A percentile compares a stretch with the other conserved stretches of the same genome.
Conservation (phyloP, 768 basidiomycete genomes). For the Serendipita indica region DNA sequence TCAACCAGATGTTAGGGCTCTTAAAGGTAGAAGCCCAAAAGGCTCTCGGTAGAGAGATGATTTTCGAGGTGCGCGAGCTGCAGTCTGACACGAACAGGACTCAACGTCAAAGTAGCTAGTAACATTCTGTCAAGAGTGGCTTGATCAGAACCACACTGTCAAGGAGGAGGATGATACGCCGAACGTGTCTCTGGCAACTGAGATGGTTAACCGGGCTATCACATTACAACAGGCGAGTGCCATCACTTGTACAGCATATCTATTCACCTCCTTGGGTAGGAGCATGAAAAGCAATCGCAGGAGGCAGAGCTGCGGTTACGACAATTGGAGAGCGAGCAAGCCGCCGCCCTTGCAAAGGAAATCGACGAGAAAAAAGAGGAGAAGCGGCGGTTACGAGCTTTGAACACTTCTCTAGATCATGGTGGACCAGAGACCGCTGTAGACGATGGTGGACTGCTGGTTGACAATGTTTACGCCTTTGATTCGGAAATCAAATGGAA, state of each 20-base stretch:
- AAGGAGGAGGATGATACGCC: constrained; percentile 40
- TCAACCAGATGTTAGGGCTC: constrained; percentile 39
- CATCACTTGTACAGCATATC: constrained; percentile 8
- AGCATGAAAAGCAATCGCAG: constrained; percentile 37
- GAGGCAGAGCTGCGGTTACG: constrained; percentile 33
- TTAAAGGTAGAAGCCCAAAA: constrained; percentile 54
- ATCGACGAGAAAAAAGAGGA: constrained; percentile 52
- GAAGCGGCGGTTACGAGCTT: constrained; percentile 26
- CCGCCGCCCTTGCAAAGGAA: constrained; percentile 38
- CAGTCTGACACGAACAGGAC: background rate
- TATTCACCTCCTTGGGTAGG: constrained; percentile 24
- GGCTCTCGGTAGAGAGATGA: constrained; percentile 55
- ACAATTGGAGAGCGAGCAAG: constrained; percentile 32
- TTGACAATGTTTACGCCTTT: constrained; percentile 24
- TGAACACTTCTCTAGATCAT: constrained; percentile 1
- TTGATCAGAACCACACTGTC: constrained; percentile 33
- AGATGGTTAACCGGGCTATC: constrained; percentile 61
- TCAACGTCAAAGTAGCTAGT: constrained; percentile 35
- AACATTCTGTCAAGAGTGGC: constrained; percentile 57
- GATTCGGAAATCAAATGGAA: constrained; percentile 39
- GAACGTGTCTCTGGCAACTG: constrained; percentile 51
- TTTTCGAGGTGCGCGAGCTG: constrained; percentile 46
- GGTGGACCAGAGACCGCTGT: constrained; percentile 2
- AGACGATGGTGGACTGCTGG: background rate
- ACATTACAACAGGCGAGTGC: constrained; percentile 48